Conservation (phyloP, 768 basidiomycete species). For the Daedaleopsis nitida region DNA sequence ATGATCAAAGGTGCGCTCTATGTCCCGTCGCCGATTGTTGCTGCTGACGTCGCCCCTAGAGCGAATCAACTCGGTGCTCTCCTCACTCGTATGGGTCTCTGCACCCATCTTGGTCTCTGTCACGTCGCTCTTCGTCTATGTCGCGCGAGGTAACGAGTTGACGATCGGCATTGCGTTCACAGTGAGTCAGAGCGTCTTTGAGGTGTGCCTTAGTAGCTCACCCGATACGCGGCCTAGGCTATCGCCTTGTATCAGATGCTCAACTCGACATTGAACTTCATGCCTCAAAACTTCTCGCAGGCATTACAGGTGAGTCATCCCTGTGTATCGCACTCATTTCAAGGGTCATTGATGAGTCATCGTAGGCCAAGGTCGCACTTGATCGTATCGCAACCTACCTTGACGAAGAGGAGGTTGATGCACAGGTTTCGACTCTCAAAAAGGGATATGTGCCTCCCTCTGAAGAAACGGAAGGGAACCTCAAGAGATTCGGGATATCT, state of each 20-base stretch:
- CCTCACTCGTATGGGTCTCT: constrained; percentile 69
- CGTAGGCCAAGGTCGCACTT: constrained; percentile 56
- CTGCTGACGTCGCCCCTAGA: constrained; percentile 38
- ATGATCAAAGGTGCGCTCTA: constrained; percentile 60
- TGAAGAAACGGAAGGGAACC: constrained; percentile 19
- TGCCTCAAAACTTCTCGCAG: constrained; percentile 80
- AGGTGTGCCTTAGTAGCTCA: too few species aligned
- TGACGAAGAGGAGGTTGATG: constrained; percentile 62
- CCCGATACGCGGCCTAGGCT: constrained; percentile 41
- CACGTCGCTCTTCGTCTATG: constrained; percentile 74
- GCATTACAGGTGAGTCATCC: constrained; percentile 53
- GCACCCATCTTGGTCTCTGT: constrained; percentile 83
- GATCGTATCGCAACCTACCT: constrained; percentile 63
- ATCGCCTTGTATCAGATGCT: constrained; percentile 89
- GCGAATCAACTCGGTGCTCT: constrained; percentile 71
- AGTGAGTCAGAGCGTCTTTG: constrained; percentile 37
- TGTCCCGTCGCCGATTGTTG: neutral
- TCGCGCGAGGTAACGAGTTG: constrained; percentile 71
- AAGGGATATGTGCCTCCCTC: constrained; percentile 27
- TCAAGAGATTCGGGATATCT: constrained; percentile 47
- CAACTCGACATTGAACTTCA: constrained; percentile 72
- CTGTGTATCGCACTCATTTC: neutral
- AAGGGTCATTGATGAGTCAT: neutral
- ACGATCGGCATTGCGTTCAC: constrained; percentile 86
- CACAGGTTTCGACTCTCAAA: constrained; percentile 61